Conservation (phyloP, 495 filamentous ascomycete species). For the Tuber microsphaerosporum region DNA sequence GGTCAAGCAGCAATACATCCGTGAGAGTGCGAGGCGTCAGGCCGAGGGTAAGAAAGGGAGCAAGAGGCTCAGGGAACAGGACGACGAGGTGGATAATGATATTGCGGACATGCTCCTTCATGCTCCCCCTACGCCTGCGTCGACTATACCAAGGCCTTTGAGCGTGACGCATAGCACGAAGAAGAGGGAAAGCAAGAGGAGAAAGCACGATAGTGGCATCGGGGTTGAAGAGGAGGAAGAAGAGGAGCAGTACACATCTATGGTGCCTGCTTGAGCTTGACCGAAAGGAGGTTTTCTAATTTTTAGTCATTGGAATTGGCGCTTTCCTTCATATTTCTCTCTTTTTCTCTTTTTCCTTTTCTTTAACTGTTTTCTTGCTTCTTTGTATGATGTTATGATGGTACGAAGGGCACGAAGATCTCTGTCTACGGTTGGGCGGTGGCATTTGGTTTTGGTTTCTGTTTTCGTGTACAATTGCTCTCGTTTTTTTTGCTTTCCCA, state of each 20-base stretch:
- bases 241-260: constrained; percentile 6
- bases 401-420: not conserved
- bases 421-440: constrained; percentile 15
- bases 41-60: constrained; percentile 20
- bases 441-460: constrained; percentile 15
- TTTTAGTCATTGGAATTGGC: not conserved
- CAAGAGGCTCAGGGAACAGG: constrained; percentile 29
- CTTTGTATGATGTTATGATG: not conserved
- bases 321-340: not conserved
- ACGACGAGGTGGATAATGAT: constrained; percentile 14
- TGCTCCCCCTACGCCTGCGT: constrained; percentile 24
- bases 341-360: not conserved
- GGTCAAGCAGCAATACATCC: constrained; percentile 25
- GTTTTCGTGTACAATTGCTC: not conserved
- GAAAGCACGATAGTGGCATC: constrained; percentile 33
- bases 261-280: not conserved
- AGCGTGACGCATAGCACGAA: constrained; percentile 6
- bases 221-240: constrained; percentile 30
- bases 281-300: not conserved
- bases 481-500: not conserved
- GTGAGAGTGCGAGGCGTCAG: constrained; percentile 18
- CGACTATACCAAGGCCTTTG: constrained; percentile 17
- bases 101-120: constrained; percentile 10
- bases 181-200: constrained; percentile 27
- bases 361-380: not conserved